Percentiles rank a stretch among this genome's conserved stretches.
Conservation (phyloP, 371 early-diverging fungal genomes). For the Actinomortierella ambigua region DNA sequence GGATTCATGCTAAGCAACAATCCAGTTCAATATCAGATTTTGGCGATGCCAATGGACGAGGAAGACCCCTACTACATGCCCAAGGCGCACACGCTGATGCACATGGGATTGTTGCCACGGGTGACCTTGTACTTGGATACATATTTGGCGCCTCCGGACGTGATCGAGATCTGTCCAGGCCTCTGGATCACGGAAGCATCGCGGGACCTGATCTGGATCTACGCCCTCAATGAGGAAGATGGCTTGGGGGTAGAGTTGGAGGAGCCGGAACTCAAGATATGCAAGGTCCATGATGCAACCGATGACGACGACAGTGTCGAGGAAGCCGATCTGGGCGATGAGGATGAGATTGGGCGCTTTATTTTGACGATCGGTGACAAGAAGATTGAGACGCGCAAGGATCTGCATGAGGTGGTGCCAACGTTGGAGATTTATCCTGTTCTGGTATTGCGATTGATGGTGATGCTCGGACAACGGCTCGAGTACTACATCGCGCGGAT, state of each 20-base stretch:
- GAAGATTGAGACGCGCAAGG: constrained; percentile 6
- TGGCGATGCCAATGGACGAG: constrained; percentile 37
- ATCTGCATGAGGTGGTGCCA: constrained; percentile 14
- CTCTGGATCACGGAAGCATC: constrained; percentile 31
- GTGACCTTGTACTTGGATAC: constrained; percentile 14
- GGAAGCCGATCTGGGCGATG: constrained; percentile 24
- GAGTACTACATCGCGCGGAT: constrained; percentile 27
- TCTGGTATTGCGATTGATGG: constrained; percentile 25
- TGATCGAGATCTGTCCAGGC: constrained; percentile 23
- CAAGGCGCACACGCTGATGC: constrained; percentile 37
- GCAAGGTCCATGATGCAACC: neutral
- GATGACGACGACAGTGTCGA: constrained; percentile 9
- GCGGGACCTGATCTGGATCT: constrained; percentile 32
- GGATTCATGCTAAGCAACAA: constrained; percentile 30
- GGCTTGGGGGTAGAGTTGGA: constrained; percentile 27
- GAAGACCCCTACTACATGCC: constrained; percentile 40
- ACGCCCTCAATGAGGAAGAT: constrained; percentile 33
- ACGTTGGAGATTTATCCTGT: constrained; percentile 35
- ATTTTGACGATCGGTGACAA: constrained; percentile 17
- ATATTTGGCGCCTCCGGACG: neutral
- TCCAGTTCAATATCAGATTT: constrained; percentile 20
- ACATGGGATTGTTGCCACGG: constrained; percentile 26
- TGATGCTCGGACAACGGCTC: constrained; percentile 13
- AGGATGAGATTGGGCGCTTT: constrained; percentile 26
- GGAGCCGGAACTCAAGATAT: constrained; percentile 14